Conservation (phyloP, 75 land plant genomes). For the Selaginella tamariscina region DNA sequence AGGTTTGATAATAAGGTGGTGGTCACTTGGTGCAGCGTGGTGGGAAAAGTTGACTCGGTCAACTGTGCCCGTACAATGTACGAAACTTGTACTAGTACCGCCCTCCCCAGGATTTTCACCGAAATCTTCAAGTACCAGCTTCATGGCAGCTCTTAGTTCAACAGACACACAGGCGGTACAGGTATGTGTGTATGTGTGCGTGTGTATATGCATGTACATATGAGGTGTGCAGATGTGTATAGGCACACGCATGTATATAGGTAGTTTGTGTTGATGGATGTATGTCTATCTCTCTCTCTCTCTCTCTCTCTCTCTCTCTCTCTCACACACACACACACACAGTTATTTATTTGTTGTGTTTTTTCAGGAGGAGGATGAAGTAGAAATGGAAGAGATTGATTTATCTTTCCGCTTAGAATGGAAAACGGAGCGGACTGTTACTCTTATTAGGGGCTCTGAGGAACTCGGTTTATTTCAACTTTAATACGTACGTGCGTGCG, state of each 20-base stretch:
- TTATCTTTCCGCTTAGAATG: conserved; percentile 65
- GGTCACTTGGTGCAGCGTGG: conserved; percentile 86
- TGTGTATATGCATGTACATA: too few relatives aligned
- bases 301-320: neutral
- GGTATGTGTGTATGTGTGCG: too few relatives aligned
- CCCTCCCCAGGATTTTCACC: conserved; percentile 90
- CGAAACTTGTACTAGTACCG: conserved; percentile 78
- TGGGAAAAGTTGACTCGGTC: conserved; percentile 75
- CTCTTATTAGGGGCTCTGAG: conserved; percentile 39
- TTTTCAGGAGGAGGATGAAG: conserved; percentile 31
- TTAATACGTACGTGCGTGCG: too few relatives aligned
- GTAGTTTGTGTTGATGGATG: neutral
- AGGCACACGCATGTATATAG: too few relatives aligned
- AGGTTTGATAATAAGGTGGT: conserved; percentile 87
- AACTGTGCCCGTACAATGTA: conserved; percentile 67
- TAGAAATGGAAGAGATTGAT: conserved; percentile 38
- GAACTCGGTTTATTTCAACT: conserved; percentile 57
- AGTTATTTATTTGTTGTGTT: neutral
- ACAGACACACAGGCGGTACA: too few relatives aligned
- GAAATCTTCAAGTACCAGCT: conserved; percentile 56
- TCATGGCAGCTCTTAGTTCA: too few relatives aligned
- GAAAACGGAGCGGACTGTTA: conserved; percentile 38
- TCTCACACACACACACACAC: neutral
- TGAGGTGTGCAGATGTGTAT: too few relatives aligned
- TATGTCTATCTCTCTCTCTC: neutral